Evolutionary conservation across 169 alveolate species (phyloP), one percentile per base, ranked within the genome.

Genomic region (Condylostoma magnum): DNA sequence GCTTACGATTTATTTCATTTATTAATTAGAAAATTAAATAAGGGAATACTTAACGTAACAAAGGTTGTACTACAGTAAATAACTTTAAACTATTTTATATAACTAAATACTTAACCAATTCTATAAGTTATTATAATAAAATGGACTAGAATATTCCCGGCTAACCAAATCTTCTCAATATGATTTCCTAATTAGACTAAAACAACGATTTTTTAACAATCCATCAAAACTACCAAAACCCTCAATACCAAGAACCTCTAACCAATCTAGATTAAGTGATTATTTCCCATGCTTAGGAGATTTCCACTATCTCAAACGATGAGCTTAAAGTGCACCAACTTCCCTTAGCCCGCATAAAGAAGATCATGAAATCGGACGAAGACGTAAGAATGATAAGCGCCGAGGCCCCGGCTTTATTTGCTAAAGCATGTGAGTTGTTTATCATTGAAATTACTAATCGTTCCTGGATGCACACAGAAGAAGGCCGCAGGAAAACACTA

Each of bases 351-450:
- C 79, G 99, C 79, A 92, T 96, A 20, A 96, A 96, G 84, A 96
- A 94, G 82, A 95, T 96, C 43, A 96, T 96, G 98, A 96, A 95
- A 87, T 94, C 96, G 51, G 98, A 95, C 75, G 98, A 96, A 60
- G 98, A 96, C 67, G 96, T 95, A 33, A 91, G 95, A 69, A 95
- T 95, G 98, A 91, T 96, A 22, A 88, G 97, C 75, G 95, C 98
- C 44, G 99, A 96, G 79, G 95, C 98, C 4, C 99, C 99, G 27
- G 96, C 95, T 8, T 68, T 96, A 51, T 89, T 96, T 84, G 98
- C 98, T 4, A 96, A 96, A 73, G 98, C 98, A 25, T 96, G 99
- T 69, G 99, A 96, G 81, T 82, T 96, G 88, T 94, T 96, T 76
- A 95, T 96, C 52, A 94, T 91, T 77, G 99, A 96, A 75, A 76